Evolutionary conservation across 106 monocot genomes (phyloP), one percentile per base, ranked within the genome.

Genomic region (Dactylorhiza incarnata): DNA sequence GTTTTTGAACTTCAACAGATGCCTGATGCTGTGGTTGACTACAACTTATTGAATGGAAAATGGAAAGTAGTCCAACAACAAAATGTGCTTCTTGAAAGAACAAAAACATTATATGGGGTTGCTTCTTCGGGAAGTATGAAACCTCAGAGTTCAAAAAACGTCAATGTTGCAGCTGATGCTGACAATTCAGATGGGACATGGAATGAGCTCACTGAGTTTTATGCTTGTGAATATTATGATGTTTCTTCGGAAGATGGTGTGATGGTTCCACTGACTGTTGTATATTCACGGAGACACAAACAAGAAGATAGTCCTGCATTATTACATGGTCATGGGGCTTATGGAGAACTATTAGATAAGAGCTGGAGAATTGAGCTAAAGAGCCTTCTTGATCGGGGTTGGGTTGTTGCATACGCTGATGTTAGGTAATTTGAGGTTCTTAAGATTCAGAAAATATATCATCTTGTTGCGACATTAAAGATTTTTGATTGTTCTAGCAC

Each of bases 381-480:
- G 84, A 99, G 91, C 70, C 86, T 99, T 70, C 91, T 99, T 76
- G 97, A 99, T 80, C 89, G 97, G n/a, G 97, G 97, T 52, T 99
- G 97, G 94, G 86, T 91, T 52, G 72, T 99, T 79, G 97, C 97
- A 77, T 99, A 87, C 84, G 91, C 97, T 77, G 91, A 94, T 91
- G 94, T 99, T 47, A 91, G 97, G 97, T 94, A 72, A 47, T 72
- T 48, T 48, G 47, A 72, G 19, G 72, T 49, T 11, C 14, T 9
- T 69, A 19, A 49, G 20, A 9, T 20, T 43, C 5, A 3, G 44
- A 45, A 69, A 45, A 5, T 69, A 69, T 43, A 37, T 65, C 69
- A 69, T 1, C 37, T 37, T 37, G 37, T 9, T 17, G 9, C 11
- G 9, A 72, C 48, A 72, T 49, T 49, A 72, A 48, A 49, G 10